phyloP scores from a whole-genome alignment of 495 filamentous ascomycete species.

The Bacidia rubella region DNA sequence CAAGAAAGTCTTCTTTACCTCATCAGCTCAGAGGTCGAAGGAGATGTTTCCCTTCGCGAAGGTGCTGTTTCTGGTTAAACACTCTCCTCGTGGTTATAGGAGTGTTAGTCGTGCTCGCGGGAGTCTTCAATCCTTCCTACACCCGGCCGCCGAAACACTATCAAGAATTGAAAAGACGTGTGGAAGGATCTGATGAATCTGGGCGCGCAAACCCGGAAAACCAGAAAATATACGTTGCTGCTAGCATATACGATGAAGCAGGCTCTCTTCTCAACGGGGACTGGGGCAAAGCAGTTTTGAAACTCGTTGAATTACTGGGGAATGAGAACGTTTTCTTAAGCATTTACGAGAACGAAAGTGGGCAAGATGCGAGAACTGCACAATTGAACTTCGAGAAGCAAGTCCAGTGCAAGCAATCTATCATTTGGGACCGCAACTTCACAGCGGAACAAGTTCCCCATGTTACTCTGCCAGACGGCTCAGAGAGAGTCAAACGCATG shows the following conservation, averaged over 20 bases:
- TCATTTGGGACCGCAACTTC: constrained; percentile 42
- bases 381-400: constrained; percentile 30
- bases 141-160: constrained; percentile 40
- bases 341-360: constrained; percentile 61
- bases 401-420: constrained; percentile 36
- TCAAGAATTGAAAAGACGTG: constrained; percentile 24
- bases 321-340: constrained; percentile 36
- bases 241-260: constrained; percentile 54
- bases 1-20: not conserved
- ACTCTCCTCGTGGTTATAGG: constrained; percentile 55
- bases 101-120: constrained; percentile 38
- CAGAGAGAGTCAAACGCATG: constrained; percentile 51
- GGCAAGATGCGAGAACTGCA: constrained; percentile 31
- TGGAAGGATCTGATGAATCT: constrained; percentile 23
- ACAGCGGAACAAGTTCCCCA: constrained; percentile 37
- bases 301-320: constrained; percentile 49
- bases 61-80: constrained; percentile 48
- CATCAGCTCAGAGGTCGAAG: not conserved
- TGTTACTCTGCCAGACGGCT: constrained; percentile 48
- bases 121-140: constrained; percentile 47
- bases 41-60: constrained; percentile 26
- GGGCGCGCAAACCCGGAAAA: constrained; percentile 49
- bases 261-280: constrained; percentile 45
- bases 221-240: constrained; percentile 64
- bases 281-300: constrained; percentile 51